Base-by-base conservation (phyloP, 2,329 filamentous ascomycete genomes). In the Pochonia chlamydosporia region DNA sequence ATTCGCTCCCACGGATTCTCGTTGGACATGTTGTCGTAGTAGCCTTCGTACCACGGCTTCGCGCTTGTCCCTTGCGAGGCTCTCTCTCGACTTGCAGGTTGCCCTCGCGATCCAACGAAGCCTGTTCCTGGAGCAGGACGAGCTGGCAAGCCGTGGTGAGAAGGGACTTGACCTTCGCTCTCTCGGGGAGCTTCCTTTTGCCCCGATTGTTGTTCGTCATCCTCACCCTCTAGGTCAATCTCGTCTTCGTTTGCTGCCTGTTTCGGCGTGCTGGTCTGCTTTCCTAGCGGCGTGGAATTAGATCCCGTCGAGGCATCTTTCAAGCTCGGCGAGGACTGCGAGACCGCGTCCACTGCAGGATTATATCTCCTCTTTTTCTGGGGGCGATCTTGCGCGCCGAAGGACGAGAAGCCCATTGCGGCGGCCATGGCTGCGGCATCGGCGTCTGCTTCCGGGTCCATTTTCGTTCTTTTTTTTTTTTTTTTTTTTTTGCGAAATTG, bases 381-480 rank as follows among this genome's bases (percentile, higher is more conserved):
- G 1, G 75, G 68, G 3, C 64, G 68, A 44, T 69, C 62, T 54
- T 76, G 70, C 9, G 68, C 65, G 54, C 85, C 85, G 59, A 91
- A 91, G 48, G 79, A 76, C 8, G 82, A 76, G 65, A 90, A 90
- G 52, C 87, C 87, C 82, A 90, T 85, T 40, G 82, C 82, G 63
- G 88, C 81, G 44, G 78, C 77, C 14, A 31, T 36, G 28, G 43
- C 46, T 21, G 31, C 45, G 14, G 40, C 41, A 23, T 44, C 44
- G 36, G 69, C 67, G 42, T 77, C 72, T 18, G 60, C 60, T 43
- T 46, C 48, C 33, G 43, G 20, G 31, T 58, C 55, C 56, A 54
- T 56, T 13, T 35, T 33, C 16, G 28, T 46, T 16, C 25, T 1
- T 42, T 20, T n/a, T n/a, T n/a, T n/a, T n/a, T n/a, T n/a, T n/a